Percentiles rank a stretch among this genome's conserved stretches.
These are phyloP conservation scores for Elsinoe necatrix DNA, from an alignment of 2,329 filamentous ascomycete genomes.

Conservation along the genomic window DNA sequence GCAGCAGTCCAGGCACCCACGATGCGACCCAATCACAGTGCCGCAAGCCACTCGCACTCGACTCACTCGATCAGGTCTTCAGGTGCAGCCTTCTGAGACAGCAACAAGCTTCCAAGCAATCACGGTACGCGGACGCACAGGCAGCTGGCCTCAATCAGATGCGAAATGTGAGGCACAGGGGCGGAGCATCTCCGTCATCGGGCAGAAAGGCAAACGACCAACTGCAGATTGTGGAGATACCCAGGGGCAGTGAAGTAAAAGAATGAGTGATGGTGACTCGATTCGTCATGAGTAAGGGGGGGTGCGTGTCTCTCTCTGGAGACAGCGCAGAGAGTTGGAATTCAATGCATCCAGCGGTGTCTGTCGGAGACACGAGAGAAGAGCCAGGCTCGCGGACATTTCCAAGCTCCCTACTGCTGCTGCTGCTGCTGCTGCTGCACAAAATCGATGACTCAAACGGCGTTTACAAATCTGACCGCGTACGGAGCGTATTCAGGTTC, in stretches of 20 bases:
- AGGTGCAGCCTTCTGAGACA: constrained; percentile 1
- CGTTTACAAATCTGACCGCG: constrained; percentile 3
- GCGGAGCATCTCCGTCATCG: background rate
- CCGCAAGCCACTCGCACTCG: constrained; percentile 1
- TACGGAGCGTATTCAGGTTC: background rate
- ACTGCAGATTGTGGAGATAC: constrained; percentile 1
- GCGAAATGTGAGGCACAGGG: constrained; percentile 2
- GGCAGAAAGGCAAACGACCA: background rate
- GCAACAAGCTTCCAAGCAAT: constrained; percentile 12
- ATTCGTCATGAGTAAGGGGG: background rate
- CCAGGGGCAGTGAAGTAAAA: background rate
- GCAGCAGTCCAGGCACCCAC: constrained; percentile 8
- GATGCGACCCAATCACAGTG: constrained; percentile 1
- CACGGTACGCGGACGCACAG: constrained; percentile 4
- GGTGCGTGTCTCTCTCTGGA: no score
- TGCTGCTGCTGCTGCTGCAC: no score
- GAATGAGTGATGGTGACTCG: background rate
- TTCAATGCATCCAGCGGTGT: background rate
- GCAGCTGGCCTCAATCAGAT: background rate
- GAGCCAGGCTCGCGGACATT: background rate
- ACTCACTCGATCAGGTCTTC: background rate
- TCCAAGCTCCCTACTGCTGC: background rate
- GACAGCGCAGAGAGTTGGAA: background rate
- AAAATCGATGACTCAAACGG: constrained; percentile 2
- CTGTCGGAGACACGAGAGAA: background rate